phyloP scores from a whole-genome alignment of 768 basidiomycete genomes.

The Rhizopogon vesiculosus region DNA sequence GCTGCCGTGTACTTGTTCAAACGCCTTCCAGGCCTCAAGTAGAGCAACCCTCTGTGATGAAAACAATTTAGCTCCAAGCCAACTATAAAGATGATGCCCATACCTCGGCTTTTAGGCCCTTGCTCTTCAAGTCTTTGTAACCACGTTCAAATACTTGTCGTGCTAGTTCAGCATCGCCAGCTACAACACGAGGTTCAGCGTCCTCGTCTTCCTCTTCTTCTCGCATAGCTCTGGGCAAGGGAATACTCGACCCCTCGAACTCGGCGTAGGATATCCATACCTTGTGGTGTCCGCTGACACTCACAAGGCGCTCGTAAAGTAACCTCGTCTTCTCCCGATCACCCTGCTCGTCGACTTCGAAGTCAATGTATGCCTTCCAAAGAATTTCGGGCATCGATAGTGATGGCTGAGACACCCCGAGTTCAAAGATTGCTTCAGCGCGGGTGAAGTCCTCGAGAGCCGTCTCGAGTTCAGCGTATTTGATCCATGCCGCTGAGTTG shows the following conservation, averaged over 20 bases:
- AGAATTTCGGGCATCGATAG: conserved; percentile 94
- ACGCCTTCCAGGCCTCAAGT: conserved; percentile 92
- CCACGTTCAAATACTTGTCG: conserved; percentile 80
- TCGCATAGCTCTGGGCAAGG: conserved; percentile 54
- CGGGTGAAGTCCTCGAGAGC: conserved; percentile 84
- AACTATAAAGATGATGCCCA: conserved; percentile 10
- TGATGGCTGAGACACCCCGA: conserved; percentile 77
- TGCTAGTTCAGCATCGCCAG: conserved; percentile 68
- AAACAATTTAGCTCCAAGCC: background rate
- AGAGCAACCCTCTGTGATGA: conserved; percentile 75
- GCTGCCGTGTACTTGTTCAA: conserved; percentile 79
- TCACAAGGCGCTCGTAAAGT: conserved; percentile 84
- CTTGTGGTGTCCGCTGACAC: conserved; percentile 89
- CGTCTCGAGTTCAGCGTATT: conserved; percentile 88
- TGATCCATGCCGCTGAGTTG: conserved; percentile 93
- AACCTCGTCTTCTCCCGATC: conserved; percentile 81
- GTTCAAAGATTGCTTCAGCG: conserved; percentile 91
- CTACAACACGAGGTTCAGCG: conserved; percentile 48
- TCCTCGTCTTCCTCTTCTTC: conserved; percentile 65
- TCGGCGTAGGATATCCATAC: conserved; percentile 95
- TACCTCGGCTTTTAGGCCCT: conserved; percentile 86
- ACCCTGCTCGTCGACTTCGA: conserved; percentile 85
- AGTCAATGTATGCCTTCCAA: conserved; percentile 96
- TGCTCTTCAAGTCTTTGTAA: conserved; percentile 81
- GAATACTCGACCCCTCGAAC: conserved; percentile 82